Evolutionary conservation across 2,329 filamentous ascomycete genomes (phyloP).

Genomic region (Sclerotinia glacialis): DNA sequence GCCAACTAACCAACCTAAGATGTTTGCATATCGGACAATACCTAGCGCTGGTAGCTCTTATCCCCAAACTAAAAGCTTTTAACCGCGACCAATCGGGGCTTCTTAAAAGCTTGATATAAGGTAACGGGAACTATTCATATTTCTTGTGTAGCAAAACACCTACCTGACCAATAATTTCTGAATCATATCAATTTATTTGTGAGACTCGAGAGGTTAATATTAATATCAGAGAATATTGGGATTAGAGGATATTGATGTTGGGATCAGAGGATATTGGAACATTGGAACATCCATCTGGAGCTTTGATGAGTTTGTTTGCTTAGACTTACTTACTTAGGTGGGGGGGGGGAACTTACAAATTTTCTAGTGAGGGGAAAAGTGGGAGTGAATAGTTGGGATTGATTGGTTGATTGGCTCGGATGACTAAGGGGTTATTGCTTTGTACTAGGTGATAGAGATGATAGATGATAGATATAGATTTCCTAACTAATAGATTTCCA

Average conservation of each 20-base stretch:
- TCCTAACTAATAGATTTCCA: too few relatives aligned
- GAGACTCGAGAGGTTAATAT: background rate
- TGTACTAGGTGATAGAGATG: too few relatives aligned
- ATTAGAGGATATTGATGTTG: too few relatives aligned
- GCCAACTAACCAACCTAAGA: background rate
- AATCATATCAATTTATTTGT: background rate
- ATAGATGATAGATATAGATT: too few relatives aligned
- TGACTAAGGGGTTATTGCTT: background rate
- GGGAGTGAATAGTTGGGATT: background rate
- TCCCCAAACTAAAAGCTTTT: background rate
- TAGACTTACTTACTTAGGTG: background rate
- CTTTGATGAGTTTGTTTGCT: too few relatives aligned
- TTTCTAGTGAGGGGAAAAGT: conserved; percentile 10
- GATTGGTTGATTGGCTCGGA: background rate
- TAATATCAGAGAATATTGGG: too few relatives aligned
- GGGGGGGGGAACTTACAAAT: background rate
- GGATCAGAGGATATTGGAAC: too few relatives aligned
- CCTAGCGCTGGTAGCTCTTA: background rate
- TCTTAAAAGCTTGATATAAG: conserved; percentile 6
- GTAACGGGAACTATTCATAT: conserved; percentile 1
- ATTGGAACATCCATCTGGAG: too few relatives aligned
- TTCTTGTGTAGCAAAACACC: background rate
- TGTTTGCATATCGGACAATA: background rate
- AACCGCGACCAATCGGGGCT: background rate
- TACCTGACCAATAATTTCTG: background rate